These are phyloP conservation scores for Globisporangium nunn DNA, from an alignment of 352 stramenopile species.

Conservation along the genomic window DNA sequence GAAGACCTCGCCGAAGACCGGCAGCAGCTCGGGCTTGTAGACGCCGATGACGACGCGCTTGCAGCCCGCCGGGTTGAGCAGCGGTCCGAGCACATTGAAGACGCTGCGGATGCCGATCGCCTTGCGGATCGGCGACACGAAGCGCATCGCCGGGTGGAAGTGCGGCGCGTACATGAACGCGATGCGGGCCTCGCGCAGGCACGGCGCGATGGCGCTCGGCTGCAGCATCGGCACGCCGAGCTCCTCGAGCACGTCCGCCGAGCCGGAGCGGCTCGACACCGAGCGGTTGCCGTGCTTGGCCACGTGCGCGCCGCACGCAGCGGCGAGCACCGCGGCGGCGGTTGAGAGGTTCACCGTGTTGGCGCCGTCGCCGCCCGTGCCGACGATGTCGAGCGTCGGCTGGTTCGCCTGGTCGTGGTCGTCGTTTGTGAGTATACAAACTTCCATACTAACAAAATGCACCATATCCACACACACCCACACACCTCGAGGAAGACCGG, in stretches of 20 bases:
- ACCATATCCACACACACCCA: no score
- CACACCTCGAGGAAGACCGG: constrained; percentile 44
- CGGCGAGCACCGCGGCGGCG: constrained; percentile 90
- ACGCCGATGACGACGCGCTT: constrained; percentile 97
- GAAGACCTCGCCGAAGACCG: constrained; percentile 76
- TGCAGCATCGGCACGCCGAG: constrained; percentile 95
- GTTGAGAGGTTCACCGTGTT: constrained; percentile 99
- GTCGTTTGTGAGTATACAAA: no score
- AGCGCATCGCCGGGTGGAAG: constrained; percentile 96
- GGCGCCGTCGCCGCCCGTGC: constrained; percentile 96
- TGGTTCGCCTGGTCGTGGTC: constrained; percentile 18
- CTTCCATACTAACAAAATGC: no score
- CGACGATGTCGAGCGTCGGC: constrained; percentile 97
- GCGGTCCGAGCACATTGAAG: constrained; percentile 98
- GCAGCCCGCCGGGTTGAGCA: constrained; percentile 95
- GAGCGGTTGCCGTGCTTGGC: constrained; percentile 97
- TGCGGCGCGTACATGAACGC: constrained; percentile 97
- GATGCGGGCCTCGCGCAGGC: constrained; percentile 89
- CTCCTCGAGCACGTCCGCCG: constrained; percentile 95
- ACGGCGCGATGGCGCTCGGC: constrained; percentile 87
- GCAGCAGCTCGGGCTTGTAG: constrained; percentile 92
- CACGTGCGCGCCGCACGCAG: constrained; percentile 90
- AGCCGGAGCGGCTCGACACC: constrained; percentile 92
- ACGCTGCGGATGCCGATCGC: constrained; percentile 93
- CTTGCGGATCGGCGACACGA: constrained; percentile 93